A percentile compares a stretch with the other conserved stretches of the same genome.
Conservation (phyloP, 2,329 filamentous ascomycete species). For the Talaromyces rugulosus region DNA sequence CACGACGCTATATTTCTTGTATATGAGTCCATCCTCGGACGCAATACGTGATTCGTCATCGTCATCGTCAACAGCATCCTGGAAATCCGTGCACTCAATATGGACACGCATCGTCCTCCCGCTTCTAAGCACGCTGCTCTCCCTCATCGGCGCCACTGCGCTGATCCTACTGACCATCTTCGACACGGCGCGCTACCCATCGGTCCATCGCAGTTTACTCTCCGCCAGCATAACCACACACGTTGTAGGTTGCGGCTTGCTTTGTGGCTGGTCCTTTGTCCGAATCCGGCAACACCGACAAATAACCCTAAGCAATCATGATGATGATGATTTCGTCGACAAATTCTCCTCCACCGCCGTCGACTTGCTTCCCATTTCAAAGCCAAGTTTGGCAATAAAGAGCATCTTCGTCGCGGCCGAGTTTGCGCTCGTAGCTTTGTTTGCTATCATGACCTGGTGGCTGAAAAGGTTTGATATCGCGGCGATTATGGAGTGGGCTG, state of each 20-base stretch:
- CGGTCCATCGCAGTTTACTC: not conserved
- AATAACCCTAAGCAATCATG: not conserved
- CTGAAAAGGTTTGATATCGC: slow-evolving; percentile 4
- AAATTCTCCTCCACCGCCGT: not conserved
- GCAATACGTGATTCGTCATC: not conserved
- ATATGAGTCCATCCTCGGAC: not conserved
- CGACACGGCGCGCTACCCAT: slow-evolving; percentile 5
- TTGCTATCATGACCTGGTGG: slow-evolving; percentile 8
- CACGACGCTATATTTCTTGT: not conserved
- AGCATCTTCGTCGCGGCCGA: slow-evolving; percentile 5
- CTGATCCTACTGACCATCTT: slow-evolving; percentile 12
- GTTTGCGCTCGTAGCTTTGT: not conserved
- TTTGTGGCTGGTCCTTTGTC: slow-evolving; percentile 5
- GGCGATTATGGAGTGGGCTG: slow-evolving; percentile 9
- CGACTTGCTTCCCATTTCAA: not conserved
- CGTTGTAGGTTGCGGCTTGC: slow-evolving; percentile 2
- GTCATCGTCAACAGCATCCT: not conserved
- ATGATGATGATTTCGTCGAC: not conserved
- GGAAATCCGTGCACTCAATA: slow-evolving; percentile 1
- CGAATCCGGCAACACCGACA: slow-evolving; percentile 2
- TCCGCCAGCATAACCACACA: slow-evolving; percentile 8
- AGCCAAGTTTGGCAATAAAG: slow-evolving; percentile 5
- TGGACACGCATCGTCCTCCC: slow-evolving; percentile 2
- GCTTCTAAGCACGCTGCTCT: slow-evolving; percentile 3
- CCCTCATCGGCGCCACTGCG: slow-evolving; percentile 2